Percentiles rank a stretch among this genome's conserved stretches.
These are phyloP conservation scores for Ricinus communis DNA, from an alignment of 345 rosid genomes.

Conservation along the genomic window DNA sequence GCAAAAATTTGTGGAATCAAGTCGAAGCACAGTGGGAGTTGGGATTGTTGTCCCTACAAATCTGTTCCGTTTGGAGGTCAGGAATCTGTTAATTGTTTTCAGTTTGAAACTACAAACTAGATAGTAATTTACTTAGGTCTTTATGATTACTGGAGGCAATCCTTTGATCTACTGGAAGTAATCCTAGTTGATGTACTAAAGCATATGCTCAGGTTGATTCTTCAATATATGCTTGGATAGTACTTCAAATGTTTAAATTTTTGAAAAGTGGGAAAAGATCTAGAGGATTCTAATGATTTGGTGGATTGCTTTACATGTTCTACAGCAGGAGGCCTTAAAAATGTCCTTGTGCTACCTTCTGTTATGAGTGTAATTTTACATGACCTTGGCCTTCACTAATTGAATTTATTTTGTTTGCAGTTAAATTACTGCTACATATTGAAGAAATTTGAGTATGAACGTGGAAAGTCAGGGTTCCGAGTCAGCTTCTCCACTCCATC, in stretches of 20 bases:
- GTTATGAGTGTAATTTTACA: background rate
- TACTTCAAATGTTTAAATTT: background rate
- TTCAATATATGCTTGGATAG: background rate
- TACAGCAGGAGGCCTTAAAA: background rate
- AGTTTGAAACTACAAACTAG: background rate
- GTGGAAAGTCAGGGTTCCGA: constrained; percentile 55
- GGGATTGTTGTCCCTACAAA: constrained; percentile 82
- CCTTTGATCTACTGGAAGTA: background rate
- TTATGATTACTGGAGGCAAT: constrained; percentile 1
- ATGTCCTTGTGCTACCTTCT: background rate
- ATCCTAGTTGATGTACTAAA: no score
- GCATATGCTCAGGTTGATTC: no score
- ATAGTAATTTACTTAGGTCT: constrained; percentile 3
- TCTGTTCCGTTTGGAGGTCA: constrained; percentile 90
- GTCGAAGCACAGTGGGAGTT: constrained; percentile 74
- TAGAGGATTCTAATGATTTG: background rate
- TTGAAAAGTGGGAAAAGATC: background rate
- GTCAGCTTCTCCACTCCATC: constrained; percentile 53
- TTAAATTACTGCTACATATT: constrained; percentile 65
- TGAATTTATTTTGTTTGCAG: constrained; percentile 38
- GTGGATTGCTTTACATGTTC: background rate
- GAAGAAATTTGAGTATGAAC: constrained; percentile 60
- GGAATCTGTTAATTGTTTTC: constrained; percentile 17
- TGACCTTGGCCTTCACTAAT: constrained; percentile 9
- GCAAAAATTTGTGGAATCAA: constrained; percentile 55